Percentiles rank a stretch among this genome's conserved stretches.
Evolutionary conservation across 1,284 basidiomycete species (phyloP).

Genomic region (Leccinum subfulvum): DNA sequence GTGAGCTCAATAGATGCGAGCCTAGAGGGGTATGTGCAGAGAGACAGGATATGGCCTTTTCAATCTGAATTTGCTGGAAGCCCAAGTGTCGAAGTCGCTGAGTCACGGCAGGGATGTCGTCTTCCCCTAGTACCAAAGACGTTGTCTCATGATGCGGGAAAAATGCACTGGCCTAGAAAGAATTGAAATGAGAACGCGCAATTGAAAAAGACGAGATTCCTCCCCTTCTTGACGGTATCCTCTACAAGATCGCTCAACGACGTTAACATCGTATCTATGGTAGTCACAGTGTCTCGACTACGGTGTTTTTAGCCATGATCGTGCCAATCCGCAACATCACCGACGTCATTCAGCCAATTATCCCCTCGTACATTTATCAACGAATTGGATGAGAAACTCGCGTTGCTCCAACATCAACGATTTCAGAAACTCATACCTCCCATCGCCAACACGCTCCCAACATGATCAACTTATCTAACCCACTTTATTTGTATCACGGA

Average conservation of each 20-base stretch:
- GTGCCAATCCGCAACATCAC: not conserved
- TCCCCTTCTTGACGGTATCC: constrained; percentile 75
- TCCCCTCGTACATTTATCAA: constrained; percentile 23
- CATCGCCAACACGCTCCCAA: not conserved
- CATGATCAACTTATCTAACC: not conserved
- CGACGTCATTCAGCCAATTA: constrained; percentile 1
- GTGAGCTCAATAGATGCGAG: constrained; percentile 47
- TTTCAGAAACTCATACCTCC: constrained; percentile 2
- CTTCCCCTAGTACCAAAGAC: constrained; percentile 46
- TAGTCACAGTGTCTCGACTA: too few species aligned
- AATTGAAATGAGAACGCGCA: constrained; percentile 3
- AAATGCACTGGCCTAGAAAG: constrained; percentile 47
- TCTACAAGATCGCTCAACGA: constrained; percentile 71
- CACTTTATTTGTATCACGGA: not conserved
- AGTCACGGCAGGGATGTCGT: constrained; percentile 39
- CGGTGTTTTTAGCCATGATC: too few species aligned
- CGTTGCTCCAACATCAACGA: constrained; percentile 18
- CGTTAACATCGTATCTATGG: too few species aligned
- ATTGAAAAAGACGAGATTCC: not conserved
- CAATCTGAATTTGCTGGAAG: constrained; percentile 53
- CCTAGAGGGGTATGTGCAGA: constrained; percentile 52
- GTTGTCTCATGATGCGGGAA: constrained; percentile 51
- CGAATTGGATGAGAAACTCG: constrained; percentile 24
- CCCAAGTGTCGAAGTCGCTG: constrained; percentile 55
- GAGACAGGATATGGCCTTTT: constrained; percentile 50